A percentile compares a stretch with the other conserved stretches of the same genome.
Evolutionary conservation across 306 rosid genomes (phyloP).

Genomic region (Trifolium dubium): DNA sequence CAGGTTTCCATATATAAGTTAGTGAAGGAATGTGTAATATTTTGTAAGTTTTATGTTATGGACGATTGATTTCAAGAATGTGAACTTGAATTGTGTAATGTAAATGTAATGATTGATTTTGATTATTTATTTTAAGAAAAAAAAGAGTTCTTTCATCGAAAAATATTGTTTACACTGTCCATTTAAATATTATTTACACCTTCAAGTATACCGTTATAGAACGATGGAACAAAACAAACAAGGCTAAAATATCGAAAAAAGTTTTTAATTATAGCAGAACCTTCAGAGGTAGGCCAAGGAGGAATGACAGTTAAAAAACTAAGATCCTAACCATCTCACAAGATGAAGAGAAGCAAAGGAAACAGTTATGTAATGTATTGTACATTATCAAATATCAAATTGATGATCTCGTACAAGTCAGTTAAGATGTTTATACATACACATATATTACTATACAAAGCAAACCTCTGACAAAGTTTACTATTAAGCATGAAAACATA

Average conservation of each 20-base stretch:
- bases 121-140: not conserved
- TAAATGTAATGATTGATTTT: not conserved
- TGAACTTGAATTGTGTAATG: conserved; percentile 17
- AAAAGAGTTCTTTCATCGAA: not conserved
- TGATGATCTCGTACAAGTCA: conserved; percentile 36
- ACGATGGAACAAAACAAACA: not conserved
- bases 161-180: not conserved
- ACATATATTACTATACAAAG: conserved; percentile 40
- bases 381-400: conserved; percentile 36
- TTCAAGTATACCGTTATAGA: not conserved
- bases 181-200: not conserved
- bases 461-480: conserved; percentile 10
- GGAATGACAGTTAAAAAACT: not conserved
- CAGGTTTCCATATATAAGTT: not conserved
- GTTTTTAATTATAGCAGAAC: not conserved
- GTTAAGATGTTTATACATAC: conserved; percentile 26
- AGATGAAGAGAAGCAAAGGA: conserved; percentile 18
- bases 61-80: not conserved
- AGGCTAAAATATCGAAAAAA: not conserved
- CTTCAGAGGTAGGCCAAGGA: not conserved
- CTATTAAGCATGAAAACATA: conserved; percentile 36
- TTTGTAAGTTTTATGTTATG: conserved; percentile 19
- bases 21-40: conserved; percentile 19
- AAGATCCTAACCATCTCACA: conserved; percentile 16
- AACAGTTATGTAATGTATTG: conserved; percentile 25